Evolutionary conservation across 768 basidiomycete species (phyloP), one percentile per base, ranked within the genome.

Genomic region (Epithele typhae): DNA sequence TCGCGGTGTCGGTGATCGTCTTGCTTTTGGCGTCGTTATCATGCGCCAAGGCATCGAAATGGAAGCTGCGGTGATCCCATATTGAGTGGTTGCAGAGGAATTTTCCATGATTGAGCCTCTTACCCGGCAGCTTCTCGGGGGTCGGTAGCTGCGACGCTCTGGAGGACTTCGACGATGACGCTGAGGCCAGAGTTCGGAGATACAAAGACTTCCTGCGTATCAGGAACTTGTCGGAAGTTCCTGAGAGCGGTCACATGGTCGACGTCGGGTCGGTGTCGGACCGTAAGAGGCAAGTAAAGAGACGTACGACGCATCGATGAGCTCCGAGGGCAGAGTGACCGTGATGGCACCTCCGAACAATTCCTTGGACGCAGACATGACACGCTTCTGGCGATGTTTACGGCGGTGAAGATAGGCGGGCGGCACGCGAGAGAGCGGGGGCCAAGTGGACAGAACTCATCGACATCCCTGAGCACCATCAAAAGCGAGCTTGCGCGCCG

Each of bases 151-250:
- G 81, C 72, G 21, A 95, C 91, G 48, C 81, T 73, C 62, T 91
- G 65, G 11, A 97, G 69, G 19, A 96, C 78, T 61, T 99, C 96
- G 22, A 96, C 66, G 40, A 98, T 77, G 52, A 94, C 75, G 59
- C 86, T 92, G 55, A 82, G 70, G 40, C 74, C 74, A 5, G 82
- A 86, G 39, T 79, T 65, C 5, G 78, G 77, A 45, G 82, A 84
- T 46, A 96, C 63, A 66, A 92, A 87, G 34, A 96, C 95, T 61
- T 98, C 96, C 65, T 99, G 95, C 4, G 81, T 92, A 62, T 98
- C 87, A 12, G 96, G 94, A 11, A 99, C 73, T 67, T 97, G 89
- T 44, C 95, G 90, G 5, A 83, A 48, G 40, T 74, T 68, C 49
- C 84, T 85, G 59, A 25, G 34, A 34, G 9, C 9, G 3, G 3